phyloP scores from a whole-genome alignment of 768 basidiomycete genomes.

The Tylopilus sp. region DNA sequence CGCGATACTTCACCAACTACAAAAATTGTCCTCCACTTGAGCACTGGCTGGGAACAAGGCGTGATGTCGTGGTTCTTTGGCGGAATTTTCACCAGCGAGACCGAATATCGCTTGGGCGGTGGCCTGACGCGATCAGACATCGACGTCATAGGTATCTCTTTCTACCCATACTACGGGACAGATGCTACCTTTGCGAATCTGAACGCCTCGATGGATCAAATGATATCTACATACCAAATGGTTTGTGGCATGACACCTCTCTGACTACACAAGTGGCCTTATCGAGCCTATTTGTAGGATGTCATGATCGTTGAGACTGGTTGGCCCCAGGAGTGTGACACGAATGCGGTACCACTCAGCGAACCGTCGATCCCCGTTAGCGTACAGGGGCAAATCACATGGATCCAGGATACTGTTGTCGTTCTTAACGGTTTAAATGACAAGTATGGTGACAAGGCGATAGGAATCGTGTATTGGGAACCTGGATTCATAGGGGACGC shows the following conservation, averaged over 20 bases:
- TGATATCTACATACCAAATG: constrained; percentile 12
- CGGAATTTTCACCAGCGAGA: constrained; percentile 2
- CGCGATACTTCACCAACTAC: constrained; percentile 3
- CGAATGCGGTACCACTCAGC: constrained; percentile 1
- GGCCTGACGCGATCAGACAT: constrained; percentile 6
- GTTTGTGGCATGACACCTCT: not conserved
- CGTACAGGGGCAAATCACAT: constrained; percentile 8
- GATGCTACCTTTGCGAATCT: constrained; percentile 9
- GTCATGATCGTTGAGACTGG: constrained; percentile 13
- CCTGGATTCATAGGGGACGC: constrained; percentile 8
- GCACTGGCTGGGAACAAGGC: constrained; percentile 7
- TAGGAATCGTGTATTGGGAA: constrained; percentile 15
- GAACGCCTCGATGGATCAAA: not conserved
- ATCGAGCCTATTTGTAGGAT: constrained; percentile 2
- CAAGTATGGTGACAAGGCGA: not conserved
- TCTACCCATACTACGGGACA: constrained; percentile 12
- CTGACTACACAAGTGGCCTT: not conserved
- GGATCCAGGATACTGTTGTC: not conserved
- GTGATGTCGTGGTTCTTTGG: constrained; percentile 4
- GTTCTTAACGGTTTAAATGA: constrained; percentile 1
- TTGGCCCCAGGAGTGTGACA: constrained; percentile 7
- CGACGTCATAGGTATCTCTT: constrained; percentile 7
- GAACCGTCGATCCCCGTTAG: constrained; percentile 5
- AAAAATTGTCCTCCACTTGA: constrained; percentile 7
- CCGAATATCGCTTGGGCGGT: not conserved